Conservation (phyloP, 192 early-diverging fungal genomes). For the Podila minutissima region DNA sequence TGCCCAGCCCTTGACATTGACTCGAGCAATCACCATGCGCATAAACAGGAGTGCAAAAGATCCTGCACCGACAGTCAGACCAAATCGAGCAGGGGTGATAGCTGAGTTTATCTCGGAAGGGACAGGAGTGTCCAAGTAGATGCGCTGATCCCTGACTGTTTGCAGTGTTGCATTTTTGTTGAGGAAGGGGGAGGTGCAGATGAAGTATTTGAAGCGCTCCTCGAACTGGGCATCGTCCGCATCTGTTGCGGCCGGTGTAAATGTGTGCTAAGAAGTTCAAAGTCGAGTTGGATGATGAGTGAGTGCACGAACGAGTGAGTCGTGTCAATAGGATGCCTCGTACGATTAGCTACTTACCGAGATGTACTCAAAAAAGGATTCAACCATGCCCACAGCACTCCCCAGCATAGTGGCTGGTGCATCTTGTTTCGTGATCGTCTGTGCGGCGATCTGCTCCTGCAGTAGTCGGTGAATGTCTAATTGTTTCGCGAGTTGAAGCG, state of each 20-base stretch:
- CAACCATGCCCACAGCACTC: neutral
- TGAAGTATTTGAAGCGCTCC: conserved; percentile 67
- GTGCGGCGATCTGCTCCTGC: conserved; percentile 4
- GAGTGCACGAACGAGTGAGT: no score
- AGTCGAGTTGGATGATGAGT: neutral
- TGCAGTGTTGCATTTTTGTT: conserved; percentile 57
- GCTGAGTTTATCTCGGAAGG: conserved; percentile 25
- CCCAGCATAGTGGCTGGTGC: neutral
- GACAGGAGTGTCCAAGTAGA: conserved; percentile 26
- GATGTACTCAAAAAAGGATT: conserved; percentile 1
- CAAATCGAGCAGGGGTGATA: conserved; percentile 35
- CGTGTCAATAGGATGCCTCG: no score
- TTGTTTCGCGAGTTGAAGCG: no score
- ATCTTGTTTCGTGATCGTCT: neutral
- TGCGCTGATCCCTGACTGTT: conserved; percentile 44
- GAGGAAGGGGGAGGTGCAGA: conserved; percentile 67
- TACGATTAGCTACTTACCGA: neutral
- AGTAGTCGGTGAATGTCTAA: neutral
- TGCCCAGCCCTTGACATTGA: conserved; percentile 9
- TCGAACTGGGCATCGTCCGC: conserved; percentile 64
- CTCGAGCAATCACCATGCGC: conserved; percentile 18
- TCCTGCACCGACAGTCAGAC: conserved; percentile 27
- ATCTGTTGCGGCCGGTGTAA: conserved; percentile 55
- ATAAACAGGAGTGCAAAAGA: conserved; percentile 26
- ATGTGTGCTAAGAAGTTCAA: conserved; percentile 52